Conservation (phyloP, 441 rosid genomes). For the Sinapis alba region DNA sequence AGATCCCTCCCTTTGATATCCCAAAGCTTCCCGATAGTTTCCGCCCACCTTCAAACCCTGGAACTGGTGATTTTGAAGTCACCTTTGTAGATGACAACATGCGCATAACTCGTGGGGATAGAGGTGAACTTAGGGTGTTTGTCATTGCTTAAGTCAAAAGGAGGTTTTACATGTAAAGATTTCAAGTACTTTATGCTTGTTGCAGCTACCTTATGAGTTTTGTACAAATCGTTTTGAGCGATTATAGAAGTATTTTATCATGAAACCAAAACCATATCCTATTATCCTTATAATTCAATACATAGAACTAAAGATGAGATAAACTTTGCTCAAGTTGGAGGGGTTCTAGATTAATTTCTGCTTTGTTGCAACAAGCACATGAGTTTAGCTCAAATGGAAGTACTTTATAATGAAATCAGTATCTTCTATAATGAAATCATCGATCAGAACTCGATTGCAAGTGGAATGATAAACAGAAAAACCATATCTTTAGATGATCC, state of each 20-base stretch:
- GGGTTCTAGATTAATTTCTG: not conserved
- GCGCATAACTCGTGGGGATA: slow-evolving; percentile 87
- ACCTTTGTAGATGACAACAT: slow-evolving; percentile 63
- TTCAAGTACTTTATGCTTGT: not conserved
- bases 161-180: not conserved
- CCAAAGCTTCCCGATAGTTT: slow-evolving; percentile 79
- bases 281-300: not conserved
- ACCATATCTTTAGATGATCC: slow-evolving; percentile 11
- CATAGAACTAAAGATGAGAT: too few species aligned
- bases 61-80: slow-evolving; percentile 81
- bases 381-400: not conserved
- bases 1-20: slow-evolving; percentile 74
- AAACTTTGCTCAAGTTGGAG: not conserved
- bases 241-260: not conserved
- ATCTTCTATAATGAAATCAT: not conserved
- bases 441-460: not conserved
- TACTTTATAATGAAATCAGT: not conserved
- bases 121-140: slow-evolving; percentile 81
- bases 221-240: slow-evolving; percentile 2
- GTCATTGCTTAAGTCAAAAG: slow-evolving; percentile 35
- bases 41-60: slow-evolving; percentile 62
- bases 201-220: not conserved
- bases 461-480: not conserved
- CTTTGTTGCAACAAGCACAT: not conserved
- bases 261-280: slow-evolving; percentile 12